Percentiles rank a stretch among this genome's conserved stretches.
These are phyloP conservation scores for Kodamaea suecica DNA, from an alignment of 1,139 yeast species.

Conservation along the genomic window DNA sequence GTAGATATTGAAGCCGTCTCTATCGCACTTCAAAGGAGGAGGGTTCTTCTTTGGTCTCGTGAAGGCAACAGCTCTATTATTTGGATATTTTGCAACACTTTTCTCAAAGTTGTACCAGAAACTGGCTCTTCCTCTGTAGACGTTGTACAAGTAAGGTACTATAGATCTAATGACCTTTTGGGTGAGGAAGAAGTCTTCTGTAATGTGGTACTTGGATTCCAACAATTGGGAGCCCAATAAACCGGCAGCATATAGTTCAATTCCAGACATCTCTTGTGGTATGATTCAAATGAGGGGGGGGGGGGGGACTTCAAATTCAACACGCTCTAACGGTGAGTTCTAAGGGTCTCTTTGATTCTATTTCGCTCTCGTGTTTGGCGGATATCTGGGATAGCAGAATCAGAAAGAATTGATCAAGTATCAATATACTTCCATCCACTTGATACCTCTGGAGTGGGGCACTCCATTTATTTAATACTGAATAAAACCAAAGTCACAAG, in stretches of 20 bases:
- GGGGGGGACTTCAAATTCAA: too few species aligned
- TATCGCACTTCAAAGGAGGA: slow-evolving; percentile 27
- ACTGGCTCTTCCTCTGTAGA: slow-evolving; percentile 50
- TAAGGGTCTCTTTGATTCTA: too few species aligned
- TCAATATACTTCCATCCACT: too few species aligned
- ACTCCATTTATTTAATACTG: too few species aligned
- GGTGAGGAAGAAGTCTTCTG: slow-evolving; percentile 51
- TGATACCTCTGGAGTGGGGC: too few species aligned
- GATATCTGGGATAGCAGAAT: too few species aligned
- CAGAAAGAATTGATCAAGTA: too few species aligned
- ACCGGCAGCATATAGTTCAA: slow-evolving; percentile 47
- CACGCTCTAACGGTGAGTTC: too few species aligned
- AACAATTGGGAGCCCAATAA: slow-evolving; percentile 43
- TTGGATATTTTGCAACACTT: slow-evolving; percentile 48
- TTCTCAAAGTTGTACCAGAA: slow-evolving; percentile 66
- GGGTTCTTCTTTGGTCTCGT: slow-evolving; percentile 52
- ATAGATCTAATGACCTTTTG: slow-evolving; percentile 41
- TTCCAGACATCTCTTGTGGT: slow-evolving; percentile 25
- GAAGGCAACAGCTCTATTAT: slow-evolving; percentile 56
- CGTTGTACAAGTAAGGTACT: slow-evolving; percentile 41
- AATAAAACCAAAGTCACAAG: too few species aligned
- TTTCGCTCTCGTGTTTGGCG: too few species aligned
- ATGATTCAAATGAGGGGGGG: too few species aligned
- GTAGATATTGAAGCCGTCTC: slow-evolving; percentile 33
- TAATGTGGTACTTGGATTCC: slow-evolving; percentile 51